Conservation (phyloP, 345 rosid genomes). For the Combretum micranthum region DNA sequence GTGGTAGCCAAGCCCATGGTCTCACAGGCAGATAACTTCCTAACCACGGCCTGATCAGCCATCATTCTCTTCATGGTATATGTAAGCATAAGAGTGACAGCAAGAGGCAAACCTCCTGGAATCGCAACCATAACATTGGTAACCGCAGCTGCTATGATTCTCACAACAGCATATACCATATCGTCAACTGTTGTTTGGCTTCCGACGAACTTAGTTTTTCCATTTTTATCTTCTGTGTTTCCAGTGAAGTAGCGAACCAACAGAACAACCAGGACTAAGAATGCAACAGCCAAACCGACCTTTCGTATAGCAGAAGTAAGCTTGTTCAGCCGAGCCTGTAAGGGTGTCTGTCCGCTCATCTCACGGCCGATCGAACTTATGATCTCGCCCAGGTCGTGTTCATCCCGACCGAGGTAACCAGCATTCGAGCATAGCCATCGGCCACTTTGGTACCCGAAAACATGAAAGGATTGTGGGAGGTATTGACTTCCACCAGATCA, state of each 20-base stretch:
- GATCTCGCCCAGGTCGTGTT: slow-evolving; percentile 67
- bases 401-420: slow-evolving; percentile 64
- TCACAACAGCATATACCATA: slow-evolving; percentile 44
- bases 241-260: slow-evolving; percentile 70
- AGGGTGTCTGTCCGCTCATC: slow-evolving; percentile 47
- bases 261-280: slow-evolving; percentile 51
- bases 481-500: slow-evolving; percentile 28
- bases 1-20: slow-evolving; percentile 84
- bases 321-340: slow-evolving; percentile 58
- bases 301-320: slow-evolving; percentile 59
- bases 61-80: slow-evolving; percentile 84
- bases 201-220: slow-evolving; percentile 34
- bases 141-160: slow-evolving; percentile 62
- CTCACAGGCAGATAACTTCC: slow-evolving; percentile 73
- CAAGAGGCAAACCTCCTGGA: slow-evolving; percentile 77
- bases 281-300: slow-evolving; percentile 54
- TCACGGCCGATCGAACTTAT: slow-evolving; percentile 50
- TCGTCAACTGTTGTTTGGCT: slow-evolving; percentile 40
- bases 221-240: slow-evolving; percentile 42
- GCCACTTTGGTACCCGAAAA: slow-evolving; percentile 54
- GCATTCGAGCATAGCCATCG: slow-evolving; percentile 53
- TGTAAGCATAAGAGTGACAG: slow-evolving; percentile 70
- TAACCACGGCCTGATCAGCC: slow-evolving; percentile 77
- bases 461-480: slow-evolving; percentile 38
- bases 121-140: slow-evolving; percentile 84